Conservation (phyloP, 768 basidiomycete species). For the Strobilomyces echinocephalus region DNA sequence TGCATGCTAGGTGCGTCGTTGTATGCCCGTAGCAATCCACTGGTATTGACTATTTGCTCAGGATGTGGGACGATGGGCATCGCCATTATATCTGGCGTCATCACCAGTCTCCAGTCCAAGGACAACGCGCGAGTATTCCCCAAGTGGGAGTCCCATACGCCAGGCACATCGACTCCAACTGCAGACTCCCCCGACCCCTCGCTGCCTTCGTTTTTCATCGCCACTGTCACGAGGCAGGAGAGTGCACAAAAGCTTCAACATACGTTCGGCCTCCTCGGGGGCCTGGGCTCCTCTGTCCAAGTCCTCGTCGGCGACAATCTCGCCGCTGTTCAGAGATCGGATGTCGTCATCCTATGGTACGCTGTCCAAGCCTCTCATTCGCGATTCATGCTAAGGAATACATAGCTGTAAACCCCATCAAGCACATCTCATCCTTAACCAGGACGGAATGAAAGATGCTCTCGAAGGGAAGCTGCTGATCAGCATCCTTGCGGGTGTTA, state of each 20-base stretch:
- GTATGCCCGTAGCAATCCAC: not conserved
- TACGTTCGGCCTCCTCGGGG: slow-evolving; percentile 55
- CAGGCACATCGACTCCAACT: slow-evolving; percentile 71
- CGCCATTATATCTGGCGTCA: slow-evolving; percentile 88
- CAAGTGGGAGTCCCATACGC: slow-evolving; percentile 68
- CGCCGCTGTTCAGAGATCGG: slow-evolving; percentile 61
- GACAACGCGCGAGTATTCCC: slow-evolving; percentile 24
- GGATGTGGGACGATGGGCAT: slow-evolving; percentile 99
- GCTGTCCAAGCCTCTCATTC: slow-evolving; percentile 17
- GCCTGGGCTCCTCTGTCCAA: slow-evolving; percentile 62
- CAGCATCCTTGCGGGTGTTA: slow-evolving; percentile 97
- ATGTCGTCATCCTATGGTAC: slow-evolving; percentile 88
- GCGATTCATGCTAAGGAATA: not conserved
- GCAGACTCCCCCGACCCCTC: slow-evolving; percentile 54
- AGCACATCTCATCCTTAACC: slow-evolving; percentile 66
- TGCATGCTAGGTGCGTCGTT: slow-evolving; percentile 66
- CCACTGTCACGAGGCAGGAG: slow-evolving; percentile 80
- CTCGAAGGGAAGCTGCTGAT: slow-evolving; percentile 88
- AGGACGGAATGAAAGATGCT: slow-evolving; percentile 75
- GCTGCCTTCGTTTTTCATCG: slow-evolving; percentile 74
- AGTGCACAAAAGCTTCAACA: slow-evolving; percentile 61
- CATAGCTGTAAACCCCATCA: slow-evolving; percentile 91
- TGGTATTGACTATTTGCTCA: slow-evolving; percentile 27
- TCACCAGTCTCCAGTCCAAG: slow-evolving; percentile 69
- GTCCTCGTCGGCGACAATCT: slow-evolving; percentile 69